Conservation (phyloP, 768 basidiomycete genomes). For the Chalciporus sphaerocephalus region DNA sequence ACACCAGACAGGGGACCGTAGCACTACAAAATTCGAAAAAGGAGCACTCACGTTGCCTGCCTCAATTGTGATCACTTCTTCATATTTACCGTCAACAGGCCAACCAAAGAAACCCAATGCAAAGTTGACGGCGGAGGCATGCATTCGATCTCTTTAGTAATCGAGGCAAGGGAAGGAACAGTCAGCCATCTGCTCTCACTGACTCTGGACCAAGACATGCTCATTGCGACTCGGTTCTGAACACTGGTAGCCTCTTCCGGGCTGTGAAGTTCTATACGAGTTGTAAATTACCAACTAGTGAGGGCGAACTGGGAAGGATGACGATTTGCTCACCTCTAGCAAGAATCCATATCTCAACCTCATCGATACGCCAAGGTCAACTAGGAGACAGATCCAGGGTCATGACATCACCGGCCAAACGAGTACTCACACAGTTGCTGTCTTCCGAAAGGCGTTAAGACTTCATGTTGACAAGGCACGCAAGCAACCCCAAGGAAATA, state of each 20-base stretch:
- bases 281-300: too few relatives aligned
- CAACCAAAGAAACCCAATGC: constrained; percentile 75
- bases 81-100: constrained; percentile 67
- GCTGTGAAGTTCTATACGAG: constrained; percentile 52
- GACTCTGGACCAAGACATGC: constrained; percentile 14
- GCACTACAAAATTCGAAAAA: not conserved
- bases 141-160: constrained; percentile 63
- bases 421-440: constrained; percentile 68
- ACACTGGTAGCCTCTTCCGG: constrained; percentile 63
- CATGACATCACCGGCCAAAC: not conserved
- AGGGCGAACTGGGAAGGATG: too few relatives aligned
- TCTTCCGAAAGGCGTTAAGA: constrained; percentile 86
- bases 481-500: not conserved
- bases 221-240: constrained; percentile 73
- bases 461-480: constrained; percentile 30
- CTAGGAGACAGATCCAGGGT: constrained; percentile 25
- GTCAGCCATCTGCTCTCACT: not conserved
- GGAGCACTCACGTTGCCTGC: constrained; percentile 49
- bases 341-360: constrained; percentile 78
- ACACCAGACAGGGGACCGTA: constrained; percentile 3
- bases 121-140: constrained; percentile 59
- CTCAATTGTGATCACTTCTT: constrained; percentile 76
- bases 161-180: not conserved
- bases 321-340: constrained; percentile 44
- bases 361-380: constrained; percentile 64